Evolutionary conservation across 768 basidiomycete species (phyloP).

Genomic region (Chiua virens): DNA sequence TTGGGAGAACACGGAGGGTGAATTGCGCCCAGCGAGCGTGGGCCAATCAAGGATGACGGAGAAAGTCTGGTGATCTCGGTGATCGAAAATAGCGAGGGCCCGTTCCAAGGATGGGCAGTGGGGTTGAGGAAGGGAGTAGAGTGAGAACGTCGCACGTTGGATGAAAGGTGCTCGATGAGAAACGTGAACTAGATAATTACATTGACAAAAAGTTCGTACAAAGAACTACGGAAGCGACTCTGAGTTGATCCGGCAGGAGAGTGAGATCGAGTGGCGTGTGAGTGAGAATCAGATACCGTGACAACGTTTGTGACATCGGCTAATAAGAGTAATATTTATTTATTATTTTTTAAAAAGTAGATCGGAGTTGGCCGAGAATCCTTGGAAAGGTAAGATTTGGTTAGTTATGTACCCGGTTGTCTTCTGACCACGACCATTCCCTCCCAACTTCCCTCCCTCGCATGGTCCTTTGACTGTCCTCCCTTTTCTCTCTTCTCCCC

Average conservation of each 20-base stretch:
- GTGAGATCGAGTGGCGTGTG: constrained; percentile 19
- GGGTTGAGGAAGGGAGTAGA: constrained; percentile 4
- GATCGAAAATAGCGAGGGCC: constrained; percentile 10
- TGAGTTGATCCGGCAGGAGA: too few species aligned
- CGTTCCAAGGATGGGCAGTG: constrained; percentile 6
- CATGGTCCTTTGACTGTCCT: constrained; percentile 37
- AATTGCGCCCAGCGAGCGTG: neutral
- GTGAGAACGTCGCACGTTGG: constrained; percentile 12
- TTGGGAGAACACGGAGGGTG: neutral
- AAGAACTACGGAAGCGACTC: too few species aligned
- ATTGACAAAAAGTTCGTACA: neutral
- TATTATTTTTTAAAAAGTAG: constrained; percentile 4
- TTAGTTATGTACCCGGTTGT: constrained; percentile 31
- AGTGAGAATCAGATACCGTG: constrained; percentile 10
- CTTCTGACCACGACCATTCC: constrained; percentile 30
- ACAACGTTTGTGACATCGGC: constrained; percentile 23
- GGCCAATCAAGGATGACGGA: constrained; percentile 7
- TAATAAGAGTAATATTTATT: constrained; percentile 19
- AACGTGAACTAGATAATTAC: constrained; percentile 11
- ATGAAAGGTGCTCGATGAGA: neutral
- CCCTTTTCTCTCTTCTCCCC: constrained; percentile 28
- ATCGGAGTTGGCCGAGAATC: constrained; percentile 30
- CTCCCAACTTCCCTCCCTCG: constrained; percentile 24
- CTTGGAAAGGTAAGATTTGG: constrained; percentile 12
- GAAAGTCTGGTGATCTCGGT: constrained; percentile 17